These are phyloP conservation scores for Phoma sp. DNA, from an alignment of 2,329 filamentous ascomycete genomes.

Conservation along the genomic window DNA sequence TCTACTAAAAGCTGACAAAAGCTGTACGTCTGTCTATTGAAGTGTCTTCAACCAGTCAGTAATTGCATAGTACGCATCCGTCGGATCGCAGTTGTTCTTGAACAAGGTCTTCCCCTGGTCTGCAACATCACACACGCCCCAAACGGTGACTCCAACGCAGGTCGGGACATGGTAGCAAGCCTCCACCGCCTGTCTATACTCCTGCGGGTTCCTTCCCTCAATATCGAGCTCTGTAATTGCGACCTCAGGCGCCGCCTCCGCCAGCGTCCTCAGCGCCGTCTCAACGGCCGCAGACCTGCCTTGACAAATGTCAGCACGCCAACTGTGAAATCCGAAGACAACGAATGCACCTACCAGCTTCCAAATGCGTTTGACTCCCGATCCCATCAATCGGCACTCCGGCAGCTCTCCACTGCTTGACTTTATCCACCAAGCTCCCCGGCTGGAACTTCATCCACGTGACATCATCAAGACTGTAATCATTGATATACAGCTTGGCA, in stretches of 20 bases:
- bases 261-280: not conserved
- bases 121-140: slow-evolving; percentile 56
- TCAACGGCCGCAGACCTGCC: slow-evolving; percentile 34
- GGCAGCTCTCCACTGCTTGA: slow-evolving; percentile 67
- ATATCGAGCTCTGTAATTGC: slow-evolving; percentile 75
- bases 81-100: slow-evolving; percentile 51
- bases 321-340: too few species aligned
- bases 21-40: too few species aligned
- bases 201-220: slow-evolving; percentile 59
- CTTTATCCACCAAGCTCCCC: slow-evolving; percentile 60
- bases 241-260: slow-evolving; percentile 52
- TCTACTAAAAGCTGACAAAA: too few species aligned
- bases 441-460: too few species aligned
- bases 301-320: too few species aligned
- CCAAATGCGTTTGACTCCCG: slow-evolving; percentile 37
- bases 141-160: slow-evolving; percentile 72
- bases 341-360: too few species aligned
- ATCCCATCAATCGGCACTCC: slow-evolving; percentile 72
- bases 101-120: slow-evolving; percentile 56
- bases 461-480: slow-evolving; percentile 63
- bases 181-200: slow-evolving; percentile 62
- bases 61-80: slow-evolving; percentile 44
- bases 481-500: slow-evolving; percentile 65
- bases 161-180: slow-evolving; percentile 65
- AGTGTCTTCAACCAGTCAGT: not conserved